phyloP scores from a whole-genome alignment of 1,284 basidiomycete genomes.

The Microbotryum scabiosae region DNA sequence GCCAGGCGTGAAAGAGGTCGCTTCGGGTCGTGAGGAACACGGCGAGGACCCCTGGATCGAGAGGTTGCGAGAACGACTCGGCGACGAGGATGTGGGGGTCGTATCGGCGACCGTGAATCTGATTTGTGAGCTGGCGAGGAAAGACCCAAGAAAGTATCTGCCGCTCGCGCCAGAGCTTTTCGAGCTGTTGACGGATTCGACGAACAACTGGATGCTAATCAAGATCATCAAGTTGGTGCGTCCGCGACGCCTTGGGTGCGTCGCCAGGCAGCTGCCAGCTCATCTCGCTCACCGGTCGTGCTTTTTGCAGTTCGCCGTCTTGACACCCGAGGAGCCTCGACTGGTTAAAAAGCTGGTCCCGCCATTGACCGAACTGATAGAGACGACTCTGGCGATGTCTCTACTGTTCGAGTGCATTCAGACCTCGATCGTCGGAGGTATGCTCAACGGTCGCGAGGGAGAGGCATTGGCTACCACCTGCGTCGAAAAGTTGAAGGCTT shows the following conservation, averaged over 20 bases:
- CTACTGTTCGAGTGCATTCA: slow-evolving; percentile 96
- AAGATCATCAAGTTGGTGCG: slow-evolving; percentile 92
- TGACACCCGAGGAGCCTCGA: slow-evolving; percentile 85
- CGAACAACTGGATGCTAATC: slow-evolving; percentile 99
- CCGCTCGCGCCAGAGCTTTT: slow-evolving; percentile 86
- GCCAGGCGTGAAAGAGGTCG: slow-evolving; percentile 24
- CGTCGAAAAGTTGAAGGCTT: slow-evolving; percentile 85
- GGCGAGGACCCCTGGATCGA: slow-evolving; percentile 47
- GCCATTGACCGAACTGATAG: slow-evolving; percentile 88
- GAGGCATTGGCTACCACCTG: slow-evolving; percentile 76
- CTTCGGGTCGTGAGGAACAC: slow-evolving; percentile 23
- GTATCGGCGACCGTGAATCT: slow-evolving; percentile 88
- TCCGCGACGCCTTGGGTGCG: neutral
- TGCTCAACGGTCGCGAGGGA: slow-evolving; percentile 69
- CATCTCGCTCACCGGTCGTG: neutral
- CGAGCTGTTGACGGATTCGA: slow-evolving; percentile 83
- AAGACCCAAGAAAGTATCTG: slow-evolving; percentile 68
- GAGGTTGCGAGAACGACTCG: slow-evolving; percentile 72
- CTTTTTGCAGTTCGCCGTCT: slow-evolving; percentile 64
- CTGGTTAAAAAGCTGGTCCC: slow-evolving; percentile 87
- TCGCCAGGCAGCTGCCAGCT: too few species aligned
- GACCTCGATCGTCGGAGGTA: slow-evolving; percentile 93
- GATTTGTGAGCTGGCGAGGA: slow-evolving; percentile 80
- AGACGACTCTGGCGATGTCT: slow-evolving; percentile 90
- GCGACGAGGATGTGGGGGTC: slow-evolving; percentile 79